Evolutionary conservation across 179 eudicot genomes (phyloP).

Genomic region (Gypsophila paniculata): DNA sequence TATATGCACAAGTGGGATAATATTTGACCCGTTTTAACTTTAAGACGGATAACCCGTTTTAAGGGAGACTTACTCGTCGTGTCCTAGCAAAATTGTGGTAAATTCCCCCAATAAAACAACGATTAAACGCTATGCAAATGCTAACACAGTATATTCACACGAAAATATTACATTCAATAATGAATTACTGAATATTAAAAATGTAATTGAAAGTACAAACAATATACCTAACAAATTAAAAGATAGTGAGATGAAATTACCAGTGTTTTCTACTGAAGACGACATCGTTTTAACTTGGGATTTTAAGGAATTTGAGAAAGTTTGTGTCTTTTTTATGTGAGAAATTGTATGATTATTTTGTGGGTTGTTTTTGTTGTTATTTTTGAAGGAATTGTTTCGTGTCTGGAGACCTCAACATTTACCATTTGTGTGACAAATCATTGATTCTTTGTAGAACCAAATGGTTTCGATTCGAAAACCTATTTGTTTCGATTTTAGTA

Average conservation of each 20-base stretch:
- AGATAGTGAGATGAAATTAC: background rate
- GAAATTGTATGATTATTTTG: background rate
- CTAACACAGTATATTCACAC: background rate
- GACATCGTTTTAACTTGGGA: conserved; percentile 13
- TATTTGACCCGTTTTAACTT: too few species aligned
- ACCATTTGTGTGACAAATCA: too few species aligned
- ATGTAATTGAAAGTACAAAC: background rate
- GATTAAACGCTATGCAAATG: background rate
- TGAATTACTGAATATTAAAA: background rate
- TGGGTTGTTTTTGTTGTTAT: background rate
- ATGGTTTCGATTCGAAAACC: too few species aligned
- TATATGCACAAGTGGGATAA: too few species aligned
- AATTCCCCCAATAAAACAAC: background rate
- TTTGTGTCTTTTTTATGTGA: background rate
- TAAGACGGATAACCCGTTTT: too few species aligned
- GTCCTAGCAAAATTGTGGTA: background rate
- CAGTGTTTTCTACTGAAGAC: conserved; percentile 14
- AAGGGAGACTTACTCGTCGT: too few species aligned
- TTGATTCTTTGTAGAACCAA: too few species aligned
- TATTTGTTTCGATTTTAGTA: too few species aligned
- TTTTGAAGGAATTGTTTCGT: background rate
- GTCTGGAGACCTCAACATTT: too few species aligned
- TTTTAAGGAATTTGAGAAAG: background rate
- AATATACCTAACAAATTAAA: background rate
- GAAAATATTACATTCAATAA: background rate